Conservation (phyloP, 1,284 basidiomycete species). For the Kalmanozyma brasiliensis region DNA sequence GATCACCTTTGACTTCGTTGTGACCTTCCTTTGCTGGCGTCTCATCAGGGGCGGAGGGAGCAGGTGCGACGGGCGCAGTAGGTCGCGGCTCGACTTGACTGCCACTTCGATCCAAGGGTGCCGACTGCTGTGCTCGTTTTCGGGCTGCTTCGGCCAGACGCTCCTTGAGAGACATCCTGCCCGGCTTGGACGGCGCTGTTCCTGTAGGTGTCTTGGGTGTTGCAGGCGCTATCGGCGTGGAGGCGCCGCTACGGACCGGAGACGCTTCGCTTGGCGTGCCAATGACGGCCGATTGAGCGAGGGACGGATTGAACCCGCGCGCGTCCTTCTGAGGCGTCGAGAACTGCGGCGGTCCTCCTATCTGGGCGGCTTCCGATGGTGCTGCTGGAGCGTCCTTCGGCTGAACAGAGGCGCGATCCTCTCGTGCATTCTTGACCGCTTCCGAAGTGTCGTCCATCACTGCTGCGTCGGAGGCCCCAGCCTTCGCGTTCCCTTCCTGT, state of each 20-base stretch:
- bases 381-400: background rate
- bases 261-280: conserved; percentile 11
- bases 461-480: background rate
- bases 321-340: conserved; percentile 17
- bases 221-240: conserved; percentile 16
- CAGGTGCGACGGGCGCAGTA: background rate
- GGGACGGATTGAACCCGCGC: background rate
- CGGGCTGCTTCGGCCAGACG: conserved; percentile 53
- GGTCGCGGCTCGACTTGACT: conserved; percentile 9
- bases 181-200: conserved; percentile 34
- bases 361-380: background rate
- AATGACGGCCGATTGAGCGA: background rate
- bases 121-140: conserved; percentile 37
- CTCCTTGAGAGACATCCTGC: conserved; percentile 52
- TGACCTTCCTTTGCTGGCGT: background rate
- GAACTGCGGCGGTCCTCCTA: background rate
- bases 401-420: background rate
- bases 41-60: background rate
- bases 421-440: background rate
- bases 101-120: conserved; percentile 9
- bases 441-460: no score
- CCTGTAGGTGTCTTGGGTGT: conserved; percentile 15
- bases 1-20: background rate
- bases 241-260: conserved; percentile 32
- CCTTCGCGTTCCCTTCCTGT: background rate